Evolutionary conservation across 2,329 filamentous ascomycete species (phyloP).

Genomic region (Ophiostoma sp.): DNA sequence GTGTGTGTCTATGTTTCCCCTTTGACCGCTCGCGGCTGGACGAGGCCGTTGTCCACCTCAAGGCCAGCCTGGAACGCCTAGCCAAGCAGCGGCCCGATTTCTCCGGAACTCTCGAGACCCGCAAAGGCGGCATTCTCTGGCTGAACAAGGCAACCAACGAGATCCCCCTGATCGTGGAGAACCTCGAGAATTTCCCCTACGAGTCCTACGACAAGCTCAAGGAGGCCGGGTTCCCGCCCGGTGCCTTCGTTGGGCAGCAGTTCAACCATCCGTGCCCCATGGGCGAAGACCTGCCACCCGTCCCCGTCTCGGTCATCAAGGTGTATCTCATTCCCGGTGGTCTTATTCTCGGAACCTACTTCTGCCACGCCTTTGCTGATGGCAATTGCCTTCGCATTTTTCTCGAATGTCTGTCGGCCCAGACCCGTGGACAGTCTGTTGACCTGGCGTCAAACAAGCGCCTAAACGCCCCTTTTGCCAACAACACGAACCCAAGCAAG

Average conservation of each 20-base stretch:
- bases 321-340: conserved; percentile 39
- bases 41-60: conserved; percentile 25
- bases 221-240: conserved; percentile 32
- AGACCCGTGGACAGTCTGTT: conserved; percentile 31
- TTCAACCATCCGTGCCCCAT: conserved; percentile 27
- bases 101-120: conserved; percentile 31
- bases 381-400: conserved; percentile 39
- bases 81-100: conserved; percentile 30
- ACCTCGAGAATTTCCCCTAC: conserved; percentile 28
- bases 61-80: conserved; percentile 27
- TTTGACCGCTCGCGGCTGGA: conserved; percentile 21
- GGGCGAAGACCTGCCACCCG: conserved; percentile 24
- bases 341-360: conserved; percentile 38
- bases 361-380: conserved; percentile 42
- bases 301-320: conserved; percentile 39
- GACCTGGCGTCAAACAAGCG: conserved; percentile 30
- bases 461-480: conserved; percentile 24
- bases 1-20: conserved; percentile 30
- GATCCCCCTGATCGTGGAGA: conserved; percentile 29
- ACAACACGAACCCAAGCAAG: conserved; percentile 27
- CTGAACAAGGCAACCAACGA: conserved; percentile 26
- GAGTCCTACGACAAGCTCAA: conserved; percentile 32
- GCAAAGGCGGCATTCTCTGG: conserved; percentile 25
- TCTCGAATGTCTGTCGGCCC: conserved; percentile 37
- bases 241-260: conserved; percentile 31